Evolutionary conservation across 495 filamentous ascomycete genomes (phyloP), one percentile per base, ranked within the genome.

Genomic region (Aspergillus carlsbadensis): DNA sequence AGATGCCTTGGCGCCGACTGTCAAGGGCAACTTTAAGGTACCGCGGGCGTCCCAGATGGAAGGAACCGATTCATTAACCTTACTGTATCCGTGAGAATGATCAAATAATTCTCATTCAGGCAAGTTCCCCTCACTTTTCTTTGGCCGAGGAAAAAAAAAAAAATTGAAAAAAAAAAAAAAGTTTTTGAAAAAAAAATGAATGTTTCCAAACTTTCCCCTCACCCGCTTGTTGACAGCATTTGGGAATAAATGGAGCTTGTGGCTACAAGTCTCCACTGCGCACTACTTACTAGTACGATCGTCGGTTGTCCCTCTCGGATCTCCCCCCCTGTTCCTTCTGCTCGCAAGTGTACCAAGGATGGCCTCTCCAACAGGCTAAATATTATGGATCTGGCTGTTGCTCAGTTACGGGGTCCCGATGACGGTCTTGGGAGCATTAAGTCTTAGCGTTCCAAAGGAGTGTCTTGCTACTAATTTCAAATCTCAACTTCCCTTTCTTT

Each of bases 11-110:
- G 68, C 68, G 50, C 63, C 64, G 65, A 71, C 70, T 70, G 70
- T 72, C 70, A 72, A 40, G 62, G 61, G 31, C 60, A 70, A 70
- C 67, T 64, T 70, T 68, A 70, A 63, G 65, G 52, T 39, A 54
- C 43, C 2, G 39, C 6, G 14, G 39, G 26, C 21, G 42, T 45
- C 11, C 42, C 42, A 29, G 22, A 26, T 14, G 21, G 26, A 21
- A 37, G 33, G 33, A 54, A 42, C 45, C 17, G 51, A 59, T 48
- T 37, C 44, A 52, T 47, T 47, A 40, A 48, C 4, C 35, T 37
- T 6, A 29, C 26, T 29, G n/a, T n/a, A n/a, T 29, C 3, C 3
- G 8, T 29, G 22, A 43, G 5, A 24, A 45, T 5, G 33, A 57
- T 43, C 48, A 26, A 45, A 51, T 29, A 22, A 42, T 26, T 8